Evolutionary conservation across 306 rosid species (phyloP), one percentile per base, ranked within the genome.

Genomic region (Macrotyloma uniflorum): DNA sequence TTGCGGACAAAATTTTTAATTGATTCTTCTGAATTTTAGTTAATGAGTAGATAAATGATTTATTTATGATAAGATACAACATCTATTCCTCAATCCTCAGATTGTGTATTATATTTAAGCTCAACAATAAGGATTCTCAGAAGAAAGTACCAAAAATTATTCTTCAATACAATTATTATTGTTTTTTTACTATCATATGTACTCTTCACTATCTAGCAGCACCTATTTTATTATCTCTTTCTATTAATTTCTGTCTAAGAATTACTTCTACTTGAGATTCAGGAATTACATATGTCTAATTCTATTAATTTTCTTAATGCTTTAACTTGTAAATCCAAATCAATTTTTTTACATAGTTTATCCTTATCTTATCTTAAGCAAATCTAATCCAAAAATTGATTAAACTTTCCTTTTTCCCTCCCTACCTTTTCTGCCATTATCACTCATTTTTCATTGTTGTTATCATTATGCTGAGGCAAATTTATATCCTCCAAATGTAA

Each of bases 341-440:
- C 50, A 20, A 10, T 38, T 8, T 26, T n/a, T 64, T 64, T 65
- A 33, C 28, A 40, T 15, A 47, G 75, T 76, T 80, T 50, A 33
- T 74, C 70, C 36, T 80, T 36, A 19, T 40, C 61, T 53, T 79
- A 33, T 74, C 80, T 26, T 65, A 6, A 57, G 38, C 9, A 75
- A 67, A 46, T 70, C 8, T 67, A 67, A 46, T 72, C 26, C 71
- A 36, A 24, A 70, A 49, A 13, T 30, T 40, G 26, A 53, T 62
- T 42, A 47, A 36, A 68, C 72, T 67, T 80, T 58, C 47, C 28
- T 47, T 75, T 68, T 67, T 26, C 30, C 33, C 50, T 8, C 55
- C 38, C 36, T 33, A 47, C 15, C 76, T 65, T 65, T 66, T 40
- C 47, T 67, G 11, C 62, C 23, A 23, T 14, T 22, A 1, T 50